These are phyloP conservation scores for Musa itinerans DNA, from an alignment of 176 grass and related monocot species.

Conservation along the genomic window DNA sequence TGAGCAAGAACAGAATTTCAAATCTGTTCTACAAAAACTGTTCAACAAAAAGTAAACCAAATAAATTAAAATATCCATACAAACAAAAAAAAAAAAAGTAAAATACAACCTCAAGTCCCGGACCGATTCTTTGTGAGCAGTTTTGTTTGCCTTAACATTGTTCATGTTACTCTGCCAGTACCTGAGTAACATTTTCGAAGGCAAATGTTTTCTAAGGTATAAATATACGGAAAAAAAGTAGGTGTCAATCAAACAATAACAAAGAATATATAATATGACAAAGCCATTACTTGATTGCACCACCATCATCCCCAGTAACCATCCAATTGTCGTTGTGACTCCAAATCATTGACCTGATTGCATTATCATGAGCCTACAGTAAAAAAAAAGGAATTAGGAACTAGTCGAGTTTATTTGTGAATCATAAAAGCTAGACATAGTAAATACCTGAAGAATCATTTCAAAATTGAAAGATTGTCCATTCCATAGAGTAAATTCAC, in stretches of 20 bases:
- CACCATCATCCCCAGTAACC: constrained; percentile 97
- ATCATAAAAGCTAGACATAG: neutral
- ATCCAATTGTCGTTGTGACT: constrained; percentile 99
- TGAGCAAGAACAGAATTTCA: constrained; percentile 98
- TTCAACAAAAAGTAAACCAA: constrained; percentile 23
- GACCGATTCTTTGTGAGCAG: constrained; percentile 93
- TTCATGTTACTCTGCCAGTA: constrained; percentile 99
- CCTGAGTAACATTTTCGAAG: constrained; percentile 25
- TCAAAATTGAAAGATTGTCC: constrained; percentile 99
- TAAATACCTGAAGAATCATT: constrained; percentile 97
- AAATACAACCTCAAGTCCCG: constrained; percentile 70
- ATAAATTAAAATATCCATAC: constrained; percentile 5
- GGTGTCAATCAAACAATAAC: neutral
- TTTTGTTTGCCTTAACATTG: constrained; percentile 98
- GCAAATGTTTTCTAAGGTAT: neutral
- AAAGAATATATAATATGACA: constrained; percentile 3
- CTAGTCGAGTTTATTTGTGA: neutral
- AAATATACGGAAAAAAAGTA: neutral
- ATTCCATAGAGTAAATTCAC: constrained; percentile 99
- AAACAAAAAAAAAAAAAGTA: constrained; percentile 18
- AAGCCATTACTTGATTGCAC: constrained; percentile 74
- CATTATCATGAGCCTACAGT: constrained; percentile 82
- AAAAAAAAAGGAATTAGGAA: neutral
- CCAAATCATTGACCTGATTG: constrained; percentile 99
- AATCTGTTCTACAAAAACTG: constrained; percentile 95